Evolutionary conservation across 768 basidiomycete genomes (phyloP).

Genomic region (Hemileccinum impolitum): DNA sequence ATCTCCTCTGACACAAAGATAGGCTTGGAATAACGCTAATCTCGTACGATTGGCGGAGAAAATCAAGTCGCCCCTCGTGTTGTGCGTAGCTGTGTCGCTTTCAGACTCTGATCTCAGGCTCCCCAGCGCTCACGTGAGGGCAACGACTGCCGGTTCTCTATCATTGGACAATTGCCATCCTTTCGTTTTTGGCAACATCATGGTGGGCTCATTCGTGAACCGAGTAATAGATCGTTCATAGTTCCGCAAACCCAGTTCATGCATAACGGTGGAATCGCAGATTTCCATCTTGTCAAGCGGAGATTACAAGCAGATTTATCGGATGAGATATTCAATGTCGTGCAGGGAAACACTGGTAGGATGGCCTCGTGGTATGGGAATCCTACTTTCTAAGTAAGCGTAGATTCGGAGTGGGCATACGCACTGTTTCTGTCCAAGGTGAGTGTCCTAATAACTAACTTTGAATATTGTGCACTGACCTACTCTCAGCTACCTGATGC

Average conservation of each 20-base stretch:
- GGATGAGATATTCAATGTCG: slow-evolving; percentile 82
- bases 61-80: slow-evolving; percentile 93
- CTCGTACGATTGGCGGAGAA: slow-evolving; percentile 93
- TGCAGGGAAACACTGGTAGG: slow-evolving; percentile 89
- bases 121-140: slow-evolving; percentile 82
- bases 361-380: not conserved
- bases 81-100: slow-evolving; percentile 47
- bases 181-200: slow-evolving; percentile 86
- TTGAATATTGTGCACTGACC: slow-evolving; percentile 5
- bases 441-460: slow-evolving; percentile 1
- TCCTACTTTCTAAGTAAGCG: not conserved
- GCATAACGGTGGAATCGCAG: slow-evolving; percentile 94
- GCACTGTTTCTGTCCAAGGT: slow-evolving; percentile 87
- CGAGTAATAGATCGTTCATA: not conserved
- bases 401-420: slow-evolving; percentile 98
- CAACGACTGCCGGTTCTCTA: slow-evolving; percentile 89
- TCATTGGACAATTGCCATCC: slow-evolving; percentile 95
- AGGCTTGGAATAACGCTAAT: slow-evolving; percentile 98
- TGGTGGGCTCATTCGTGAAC: slow-evolving; percentile 49
- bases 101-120: slow-evolving; percentile 4
- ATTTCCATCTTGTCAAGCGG: slow-evolving; percentile 80
- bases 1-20: slow-evolving; percentile 9
- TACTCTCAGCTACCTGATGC: slow-evolving; percentile 69
- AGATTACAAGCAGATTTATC: slow-evolving; percentile 69
- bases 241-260: slow-evolving; percentile 62